Base-by-base conservation (phyloP, 2,329 filamentous ascomycete species). In the Sphaceloma murrayae region DNA sequence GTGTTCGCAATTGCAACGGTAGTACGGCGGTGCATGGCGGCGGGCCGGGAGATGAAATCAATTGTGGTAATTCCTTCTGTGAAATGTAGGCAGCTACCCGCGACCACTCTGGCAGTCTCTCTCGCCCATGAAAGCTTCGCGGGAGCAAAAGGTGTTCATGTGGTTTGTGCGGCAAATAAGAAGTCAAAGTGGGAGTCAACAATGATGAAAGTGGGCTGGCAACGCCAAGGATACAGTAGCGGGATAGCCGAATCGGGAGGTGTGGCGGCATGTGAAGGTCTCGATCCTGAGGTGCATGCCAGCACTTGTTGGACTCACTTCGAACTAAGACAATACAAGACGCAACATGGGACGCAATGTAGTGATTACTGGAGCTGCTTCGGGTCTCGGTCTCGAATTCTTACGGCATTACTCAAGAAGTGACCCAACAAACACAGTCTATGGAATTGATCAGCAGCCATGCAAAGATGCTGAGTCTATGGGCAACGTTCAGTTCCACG, bases 361-460 rank as follows among this genome's bases (percentile, higher is more conserved):
- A 10, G 43, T 65, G 19, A 54, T 65, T 19, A 56, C 62, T 4
- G 63, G 63, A 21, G 61, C 62, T 2, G 60, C 62, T 21, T 60
- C 54, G 45, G 63, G 63, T n/a, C 50, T 66, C 13, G 63, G 63
- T 14, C 53, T 54, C 2, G 59, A 56, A 13, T 64, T 65, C 40
- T 30, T 63, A 24, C 33, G 53, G 11, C 48, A 52, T 5, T 63
- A 60, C 33, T 36, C 36, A 2, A 19, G 4, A 26, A 21, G 40
- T 6, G 50, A 54, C 2, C 18, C 39, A 10, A 29, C 49, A n/a
- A 57, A 53, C 14, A 45, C 36, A 2, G 51, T 63, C 43, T 49
- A 61, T 39, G 59, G 58, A n/a, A 50, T 62, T 30, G 60, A 64
- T 46, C 49, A 47, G 18, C 29, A 53, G 5, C 44, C 48, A 10